These are phyloP conservation scores for Leucocoprinus birnbaumii DNA, from an alignment of 768 basidiomycete genomes.

Conservation along the genomic window DNA sequence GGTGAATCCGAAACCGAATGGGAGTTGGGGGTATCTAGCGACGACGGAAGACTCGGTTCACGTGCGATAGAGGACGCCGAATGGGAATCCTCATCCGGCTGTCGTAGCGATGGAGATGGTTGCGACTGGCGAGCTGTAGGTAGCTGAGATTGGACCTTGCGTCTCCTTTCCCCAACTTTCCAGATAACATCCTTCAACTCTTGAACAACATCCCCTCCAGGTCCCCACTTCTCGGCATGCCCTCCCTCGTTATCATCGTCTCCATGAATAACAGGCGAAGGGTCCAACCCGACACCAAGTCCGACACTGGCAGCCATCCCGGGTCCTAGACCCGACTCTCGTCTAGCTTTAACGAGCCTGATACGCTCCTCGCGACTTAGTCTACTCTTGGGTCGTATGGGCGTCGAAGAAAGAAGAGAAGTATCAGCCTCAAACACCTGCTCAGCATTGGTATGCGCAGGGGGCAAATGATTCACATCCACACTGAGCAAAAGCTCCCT, in stretches of 20 bases:
- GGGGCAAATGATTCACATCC: constrained; percentile 53
- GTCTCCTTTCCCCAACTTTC: constrained; percentile 74
- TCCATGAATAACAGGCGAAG: constrained; percentile 2
- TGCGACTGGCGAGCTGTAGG: background rate
- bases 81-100: background rate
- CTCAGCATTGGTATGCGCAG: constrained; percentile 65
- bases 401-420: constrained; percentile 30
- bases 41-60: background rate
- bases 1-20: background rate
- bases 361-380: constrained; percentile 78
- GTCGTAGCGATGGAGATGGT: background rate
- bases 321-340: constrained; percentile 37
- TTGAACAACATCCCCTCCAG: constrained; percentile 76
- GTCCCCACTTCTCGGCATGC: constrained; percentile 57
- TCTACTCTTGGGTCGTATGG: constrained; percentile 58
- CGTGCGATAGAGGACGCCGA: background rate
- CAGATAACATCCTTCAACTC: constrained; percentile 86
- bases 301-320: constrained; percentile 17
- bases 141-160: constrained; percentile 39
- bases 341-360: constrained; percentile 46
- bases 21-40: background rate
- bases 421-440: constrained; percentile 82
- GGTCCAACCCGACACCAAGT: constrained; percentile 12
- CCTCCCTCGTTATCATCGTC: constrained; percentile 14
- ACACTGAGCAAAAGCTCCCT: constrained; percentile 50